Base-by-base conservation (phyloP, 2,329 filamentous ascomycete genomes). In the Fusarium luffae region DNA sequence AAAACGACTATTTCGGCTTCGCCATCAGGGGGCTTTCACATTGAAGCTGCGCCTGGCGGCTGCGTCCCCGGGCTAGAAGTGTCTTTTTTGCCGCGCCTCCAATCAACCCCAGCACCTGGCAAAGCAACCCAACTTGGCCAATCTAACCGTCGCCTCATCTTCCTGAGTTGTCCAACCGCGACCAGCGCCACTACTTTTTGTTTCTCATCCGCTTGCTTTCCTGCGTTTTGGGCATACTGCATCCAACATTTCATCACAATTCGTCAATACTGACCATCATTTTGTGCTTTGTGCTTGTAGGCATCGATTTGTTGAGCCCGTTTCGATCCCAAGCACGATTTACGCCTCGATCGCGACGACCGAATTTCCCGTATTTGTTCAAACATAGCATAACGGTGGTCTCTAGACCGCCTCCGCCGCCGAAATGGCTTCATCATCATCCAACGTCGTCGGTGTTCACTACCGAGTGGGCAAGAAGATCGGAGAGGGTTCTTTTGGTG, bases 381-480 rank as follows among this genome's bases (percentile, higher is more conserved):
- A 70, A 61, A 69, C 55, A 51, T 64, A 41, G 48, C 21, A 40
- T 49, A 58, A 71, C 73, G 74, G 72, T 74, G 73, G 75, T 69
- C 70, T 54, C 48, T 46, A 71, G 70, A 73, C 69, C 69, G 63
- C 73, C 67, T 59, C 49, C 61, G 61, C 63, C 68, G 66, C 74
- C 79, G 79, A 77, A 79, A 96, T 96, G 93, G 90, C 93, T 63
- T 94, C 93, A 71, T 93, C 92, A 65, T 96, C 93, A 70, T 97
- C 94, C 68, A 98, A 98, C 83, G 96, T 99, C 74, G 96, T 98
- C 77, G 96, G 96, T 79, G 96, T 99, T 74, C 96, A 99, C 85
- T 99, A 99, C 83, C 89, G 96, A 73, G 96, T 99, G 73, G 96
- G 96, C 77, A 98, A 98, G 89, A 99, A 99, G 86, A 98, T 99